A percentile compares a stretch with the other conserved stretches of the same genome.
phyloP scores from a whole-genome alignment of 495 filamentous ascomycete species.

The Penicillium lagena region DNA sequence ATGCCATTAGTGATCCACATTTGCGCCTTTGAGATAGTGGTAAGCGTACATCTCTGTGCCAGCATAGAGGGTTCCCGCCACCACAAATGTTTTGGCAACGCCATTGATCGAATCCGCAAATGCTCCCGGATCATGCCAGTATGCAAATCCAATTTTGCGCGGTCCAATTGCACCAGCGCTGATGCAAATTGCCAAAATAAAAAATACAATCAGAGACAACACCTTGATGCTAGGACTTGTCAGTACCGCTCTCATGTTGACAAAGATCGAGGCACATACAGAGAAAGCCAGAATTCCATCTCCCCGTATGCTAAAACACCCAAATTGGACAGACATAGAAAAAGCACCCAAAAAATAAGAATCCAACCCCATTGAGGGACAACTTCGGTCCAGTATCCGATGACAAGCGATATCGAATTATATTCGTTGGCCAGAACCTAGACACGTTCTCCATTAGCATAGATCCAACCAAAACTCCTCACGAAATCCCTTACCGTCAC shows the following conservation, averaged over 20 bases:
- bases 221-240: slow-evolving; percentile 35
- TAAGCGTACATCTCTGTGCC: slow-evolving; percentile 57
- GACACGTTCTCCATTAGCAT: slow-evolving; percentile 1
- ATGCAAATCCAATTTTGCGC: slow-evolving; percentile 53
- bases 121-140: slow-evolving; percentile 64
- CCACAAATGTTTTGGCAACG: slow-evolving; percentile 50
- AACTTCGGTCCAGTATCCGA: slow-evolving; percentile 31
- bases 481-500: slow-evolving; percentile 28
- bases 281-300: slow-evolving; percentile 41
- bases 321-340: slow-evolving; percentile 32
- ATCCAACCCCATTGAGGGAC: slow-evolving; percentile 54
- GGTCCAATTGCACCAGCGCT: slow-evolving; percentile 54
- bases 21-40: not conserved
- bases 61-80: slow-evolving; percentile 63
- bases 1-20: not conserved
- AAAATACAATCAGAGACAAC: slow-evolving; percentile 56
- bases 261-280: slow-evolving; percentile 9
- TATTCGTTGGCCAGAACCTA: slow-evolving; percentile 46
- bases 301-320: slow-evolving; percentile 67
- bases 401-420: slow-evolving; percentile 41
- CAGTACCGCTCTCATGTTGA: not conserved
- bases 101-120: slow-evolving; percentile 60
- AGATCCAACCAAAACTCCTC: not conserved
- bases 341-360: slow-evolving; percentile 57
- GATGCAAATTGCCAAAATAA: slow-evolving; percentile 60